Evolutionary conservation across 352 stramenopile genomes (phyloP).

Genomic region (Pythium chondricola): DNA sequence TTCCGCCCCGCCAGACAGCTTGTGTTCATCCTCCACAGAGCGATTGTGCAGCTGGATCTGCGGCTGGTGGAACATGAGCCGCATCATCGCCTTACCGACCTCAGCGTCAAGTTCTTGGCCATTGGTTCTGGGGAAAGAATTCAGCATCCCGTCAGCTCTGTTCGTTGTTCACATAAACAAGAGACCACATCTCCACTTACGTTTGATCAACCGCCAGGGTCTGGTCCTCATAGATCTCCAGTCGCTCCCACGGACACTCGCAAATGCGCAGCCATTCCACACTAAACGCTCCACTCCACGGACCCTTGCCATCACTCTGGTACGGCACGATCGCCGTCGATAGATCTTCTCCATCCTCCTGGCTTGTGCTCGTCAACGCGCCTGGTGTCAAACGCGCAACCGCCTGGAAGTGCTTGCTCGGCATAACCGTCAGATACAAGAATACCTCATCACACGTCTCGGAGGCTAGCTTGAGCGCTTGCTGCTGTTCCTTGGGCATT

Average conservation of each 20-base stretch:
- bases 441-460: conserved; percentile 80
- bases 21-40: conserved; percentile 78
- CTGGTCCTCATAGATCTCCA: conserved; percentile 70
- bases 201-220: conserved; percentile 45
- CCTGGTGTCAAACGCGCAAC: conserved; percentile 42
- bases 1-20: conserved; percentile 60
- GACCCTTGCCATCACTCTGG: conserved; percentile 31
- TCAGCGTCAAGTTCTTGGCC: conserved; percentile 60
- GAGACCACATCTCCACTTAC: conserved; percentile 22
- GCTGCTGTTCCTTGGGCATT: conserved; percentile 36
- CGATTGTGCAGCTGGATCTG: conserved; percentile 80
- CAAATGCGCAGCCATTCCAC: conserved; percentile 86
- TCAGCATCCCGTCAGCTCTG: background rate
- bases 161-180: background rate
- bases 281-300: conserved; percentile 59
- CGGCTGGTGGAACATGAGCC: conserved; percentile 74
- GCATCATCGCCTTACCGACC: conserved; percentile 62
- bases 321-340: conserved; percentile 47
- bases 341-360: conserved; percentile 45
- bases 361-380: conserved; percentile 29
- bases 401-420: conserved; percentile 79
- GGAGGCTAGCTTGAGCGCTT: conserved; percentile 62
- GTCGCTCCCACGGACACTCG: conserved; percentile 80
- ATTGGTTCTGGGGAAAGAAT: conserved; percentile 35
- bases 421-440: conserved; percentile 60